Conservation (phyloP, 2,329 filamentous ascomycete genomes). For the Annulohypoxylon truncatum region DNA sequence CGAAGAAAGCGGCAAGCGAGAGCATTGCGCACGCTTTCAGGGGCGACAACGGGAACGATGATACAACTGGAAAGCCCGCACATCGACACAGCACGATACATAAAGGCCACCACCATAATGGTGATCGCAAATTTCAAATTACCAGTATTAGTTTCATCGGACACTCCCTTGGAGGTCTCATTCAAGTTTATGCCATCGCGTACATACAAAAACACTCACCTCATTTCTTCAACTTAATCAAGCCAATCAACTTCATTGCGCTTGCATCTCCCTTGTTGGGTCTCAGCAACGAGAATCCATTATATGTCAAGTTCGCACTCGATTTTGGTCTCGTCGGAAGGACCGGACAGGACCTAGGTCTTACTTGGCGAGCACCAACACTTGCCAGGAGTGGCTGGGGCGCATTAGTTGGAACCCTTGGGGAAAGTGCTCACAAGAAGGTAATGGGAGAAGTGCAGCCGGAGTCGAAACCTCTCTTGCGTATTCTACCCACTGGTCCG, state of each 20-base stretch:
- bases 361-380: constrained; percentile 93
- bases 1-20: constrained; percentile 60
- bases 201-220: constrained; percentile 98
- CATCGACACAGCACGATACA: constrained; percentile 74
- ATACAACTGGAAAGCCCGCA: constrained; percentile 59
- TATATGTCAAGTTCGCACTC: constrained; percentile 96
- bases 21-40: constrained; percentile 56
- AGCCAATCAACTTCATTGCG: constrained; percentile 89
- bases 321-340: constrained; percentile 97
- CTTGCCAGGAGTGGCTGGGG: constrained; percentile 89
- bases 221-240: constrained; percentile 85
- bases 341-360: constrained; percentile 91
- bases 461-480: constrained; percentile 86
- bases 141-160: constrained; percentile 96
- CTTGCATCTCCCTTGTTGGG: constrained; percentile 90
- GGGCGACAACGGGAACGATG: constrained; percentile 54
- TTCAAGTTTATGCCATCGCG: constrained; percentile 94
- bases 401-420: constrained; percentile 84
- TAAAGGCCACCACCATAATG: constrained; percentile 48
- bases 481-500: constrained; percentile 90
- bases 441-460: constrained; percentile 73
- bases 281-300: constrained; percentile 94
- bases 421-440: constrained; percentile 72
- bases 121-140: constrained; percentile 77
- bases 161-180: constrained; percentile 88